Evolutionary conservation across 164 flowering plant species (phyloP), one percentile per base, ranked within the genome.

Genomic region (Hamamelis virginiana): DNA sequence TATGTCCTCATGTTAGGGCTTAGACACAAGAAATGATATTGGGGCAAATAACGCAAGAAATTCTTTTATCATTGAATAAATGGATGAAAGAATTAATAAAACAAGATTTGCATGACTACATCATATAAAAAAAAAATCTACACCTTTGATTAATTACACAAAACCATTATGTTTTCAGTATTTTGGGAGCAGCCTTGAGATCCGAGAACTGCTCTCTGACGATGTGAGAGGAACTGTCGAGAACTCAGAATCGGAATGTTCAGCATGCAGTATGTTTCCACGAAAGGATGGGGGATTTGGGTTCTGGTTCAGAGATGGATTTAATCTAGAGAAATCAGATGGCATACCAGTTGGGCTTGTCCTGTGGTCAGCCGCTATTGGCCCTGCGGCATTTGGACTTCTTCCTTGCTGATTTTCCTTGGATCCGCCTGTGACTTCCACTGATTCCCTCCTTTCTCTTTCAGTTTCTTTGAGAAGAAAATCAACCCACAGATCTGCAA

Each of bases 401-500:
- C 51, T 77, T 1, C 25, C 76, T 8, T 55, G 68, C 5, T 72
- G 67, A 69, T 73, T 80, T 66, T 70, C 78, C 57, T 70, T 72
- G 22, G 80, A 59, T 18, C 43, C 72, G 8, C 61, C 68, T 8
- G 67, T 70, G n/a, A 73, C 75, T 45, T 79, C 90, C 22, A 43
- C 75, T 3, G 82, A 10, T 66, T 85, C 95, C 46, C 87, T 82
- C 69, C 75, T 89, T 71, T 88, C 98, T 70, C 93, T 85, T 75
- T 91, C 91, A 18, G 86, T 83, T 81, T 96, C 99, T 66, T 87
- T 93, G 77, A 96, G 95, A 74, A 96, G 97, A 77, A 91, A 96
- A 82, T 96, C 99, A 67, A 96, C 99, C 99, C 99, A 96, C 23
- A 93, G 71, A 87, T 96, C 98, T 77, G 97, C 87, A 82, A 96